Evolutionary conservation across 805 yeast species (phyloP), one percentile per base, ranked within the genome.

Genomic region (Saccharomyces paradoxus): DNA sequence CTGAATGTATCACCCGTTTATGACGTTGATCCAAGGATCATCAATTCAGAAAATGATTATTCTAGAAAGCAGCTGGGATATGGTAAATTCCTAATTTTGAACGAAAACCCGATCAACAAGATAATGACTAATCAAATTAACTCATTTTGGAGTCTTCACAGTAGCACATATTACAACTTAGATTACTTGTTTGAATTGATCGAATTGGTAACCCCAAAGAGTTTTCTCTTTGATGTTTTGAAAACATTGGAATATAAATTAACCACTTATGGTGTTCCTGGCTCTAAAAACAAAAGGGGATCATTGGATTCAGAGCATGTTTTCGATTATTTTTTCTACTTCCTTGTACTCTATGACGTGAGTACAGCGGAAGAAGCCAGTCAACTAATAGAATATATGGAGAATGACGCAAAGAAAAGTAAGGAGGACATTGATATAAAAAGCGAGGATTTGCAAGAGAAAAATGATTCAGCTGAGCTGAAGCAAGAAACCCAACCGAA

Each of bases 141-240:
- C 49, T 68, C 71, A 12, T 69, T 69, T 50, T 68, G 73, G 73
- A 68, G 64, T 56, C 53, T 69, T 49, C 73, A 69, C 51, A 69
- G 73, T 41, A 68, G 73, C 55, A 68, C 72, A 2, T 69, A 66
- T 55, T 69, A 66, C 50, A 69, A 69, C 50, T 52, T 66, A 27
- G 73, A 69, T 53, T 69, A 66, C 51, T 48, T 69, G 50, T 54
- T 57, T 17, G 65, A 63, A 30, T 56, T 69, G 10, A 62, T 68
- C n/a, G 48, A 60, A 21, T 44, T 69, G n/a, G 57, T 67, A 1
- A 58, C 68, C 1, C 71, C 71, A 1, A 58, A 52, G 22, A 60
- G 53, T 21, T 69, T 69, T 47, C 51, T 69, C 17, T 46, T 50
- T 9, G 71, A 67, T 54, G 62, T 66, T 1, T 53, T 67, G 27